Base-by-base conservation (phyloP, 2,329 filamentous ascomycete genomes). In the Cladorrhinum sp. region DNA sequence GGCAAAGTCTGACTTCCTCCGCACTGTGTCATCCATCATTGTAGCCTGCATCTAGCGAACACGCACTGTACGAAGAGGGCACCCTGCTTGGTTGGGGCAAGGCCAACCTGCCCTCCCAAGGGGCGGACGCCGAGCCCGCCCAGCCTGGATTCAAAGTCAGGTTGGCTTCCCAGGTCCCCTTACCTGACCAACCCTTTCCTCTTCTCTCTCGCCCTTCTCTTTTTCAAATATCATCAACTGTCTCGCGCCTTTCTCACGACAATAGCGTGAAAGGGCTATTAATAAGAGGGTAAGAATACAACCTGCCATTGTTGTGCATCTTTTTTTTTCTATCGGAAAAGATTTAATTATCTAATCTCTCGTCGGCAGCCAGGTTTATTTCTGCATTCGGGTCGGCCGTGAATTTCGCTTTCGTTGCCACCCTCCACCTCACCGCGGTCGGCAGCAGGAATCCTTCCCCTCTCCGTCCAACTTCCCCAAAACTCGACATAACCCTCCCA, bases 211-310 rank as follows among this genome's bases (percentile, higher is more conserved):
- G 55, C 62, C 58, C 51, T 57, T 49, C 51, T 53, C 62, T 38
- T 24, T 49, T 50, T 45, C 51, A 57, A 63, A 61, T 36, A 50
- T 51, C 61, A 49, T 50, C 56, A 50, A 50, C 56, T 58, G 58
- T 55, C 38, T 50, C 51, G 38, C 55, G 32, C 58, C 54, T 51
- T 59, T 58, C 16, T 48, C 50, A 58, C 62, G 50, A 63, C 59
- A 63, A 55, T 55, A 63, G 38, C 57, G 23, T 45, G 55, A 50
- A 59, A 48, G 32, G 52, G 12, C 57, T 50, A 24, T 50, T 58
- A 36, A 36, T 36, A 48, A 56, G 57, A 64, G 59, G 64, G 59
- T 65, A 66, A 63, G 61, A 50, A 38, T n/a, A 18, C 38, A 27
- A 24, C 25, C 50, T 36, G 5, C 52, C 36, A 20, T 50, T 50